phyloP scores from a whole-genome alignment of 2,329 filamentous ascomycete species.

The Arthrocladium fulminans region DNA sequence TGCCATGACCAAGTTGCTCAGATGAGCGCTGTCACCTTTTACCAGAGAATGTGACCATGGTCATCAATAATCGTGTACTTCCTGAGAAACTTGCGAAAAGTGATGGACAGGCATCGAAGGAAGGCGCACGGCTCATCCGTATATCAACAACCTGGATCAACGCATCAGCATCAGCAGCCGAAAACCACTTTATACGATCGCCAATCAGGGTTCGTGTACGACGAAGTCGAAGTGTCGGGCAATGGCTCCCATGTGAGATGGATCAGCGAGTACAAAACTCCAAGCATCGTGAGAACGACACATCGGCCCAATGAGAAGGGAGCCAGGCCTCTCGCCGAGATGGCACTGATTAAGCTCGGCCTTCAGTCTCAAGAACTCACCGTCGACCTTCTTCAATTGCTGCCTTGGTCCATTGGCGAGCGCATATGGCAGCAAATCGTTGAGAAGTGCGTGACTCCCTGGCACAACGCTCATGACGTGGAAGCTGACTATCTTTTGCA shows the following conservation, averaged over 20 bases:
- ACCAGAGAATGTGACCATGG: too few relatives aligned
- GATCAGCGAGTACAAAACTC: constrained; percentile 17
- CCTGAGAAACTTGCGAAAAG: too few relatives aligned
- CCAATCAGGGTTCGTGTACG: constrained; percentile 19
- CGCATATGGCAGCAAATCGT: constrained; percentile 33
- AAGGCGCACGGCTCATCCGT: too few relatives aligned
- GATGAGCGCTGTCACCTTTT: too few relatives aligned
- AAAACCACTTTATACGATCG: constrained; percentile 11
- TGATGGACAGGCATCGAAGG: too few relatives aligned
- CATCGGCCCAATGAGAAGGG: constrained; percentile 8
- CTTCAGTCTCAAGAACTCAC: constrained; percentile 31
- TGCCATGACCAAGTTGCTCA: too few relatives aligned
- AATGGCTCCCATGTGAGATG: constrained; percentile 15
- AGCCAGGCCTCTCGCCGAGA: constrained; percentile 17
- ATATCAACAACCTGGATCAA: too few relatives aligned
- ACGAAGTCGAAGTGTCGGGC: constrained; percentile 14
- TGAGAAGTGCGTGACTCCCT: constrained; percentile 26
- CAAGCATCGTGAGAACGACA: constrained; percentile 9
- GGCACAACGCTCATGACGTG: neutral
- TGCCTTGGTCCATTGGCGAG: constrained; percentile 34
- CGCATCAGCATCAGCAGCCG: too few relatives aligned
- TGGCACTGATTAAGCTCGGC: constrained; percentile 15
- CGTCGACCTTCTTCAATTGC: constrained; percentile 27
- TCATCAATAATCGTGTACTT: too few relatives aligned
- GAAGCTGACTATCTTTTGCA: constrained; percentile 7